A percentile compares a stretch with the other conserved stretches of the same genome.
These are phyloP conservation scores for Podaxis sp. DNA, from an alignment of 768 basidiomycete genomes.

Conservation along the genomic window DNA sequence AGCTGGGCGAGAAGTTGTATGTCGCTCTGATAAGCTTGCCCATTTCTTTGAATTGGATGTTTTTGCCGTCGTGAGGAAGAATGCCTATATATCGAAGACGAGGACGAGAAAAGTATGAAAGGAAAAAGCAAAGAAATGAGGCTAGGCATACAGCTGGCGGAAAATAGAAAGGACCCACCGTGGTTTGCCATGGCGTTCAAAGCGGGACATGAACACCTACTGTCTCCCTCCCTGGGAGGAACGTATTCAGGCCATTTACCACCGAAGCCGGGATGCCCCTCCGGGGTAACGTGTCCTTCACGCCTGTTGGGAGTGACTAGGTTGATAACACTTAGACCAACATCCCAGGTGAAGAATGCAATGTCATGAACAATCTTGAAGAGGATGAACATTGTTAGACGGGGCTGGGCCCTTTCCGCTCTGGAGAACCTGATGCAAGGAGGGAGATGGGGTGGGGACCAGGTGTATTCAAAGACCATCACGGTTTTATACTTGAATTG, in stretches of 20 bases:
- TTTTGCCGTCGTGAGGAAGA: slow-evolving; percentile 61
- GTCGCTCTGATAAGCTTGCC: slow-evolving; percentile 43
- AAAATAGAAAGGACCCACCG: slow-evolving; percentile 38
- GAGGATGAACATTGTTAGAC: slow-evolving; percentile 5
- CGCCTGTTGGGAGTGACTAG: slow-evolving; percentile 46
- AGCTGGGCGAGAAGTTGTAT: slow-evolving; percentile 69
- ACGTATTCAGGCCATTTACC: slow-evolving; percentile 71
- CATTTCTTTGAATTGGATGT: slow-evolving; percentile 61
- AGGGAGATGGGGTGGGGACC: not conserved
- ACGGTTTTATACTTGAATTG: too few relatives aligned
- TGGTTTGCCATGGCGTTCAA: slow-evolving; percentile 84
- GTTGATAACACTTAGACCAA: slow-evolving; percentile 49
- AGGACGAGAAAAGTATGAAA: slow-evolving; percentile 14
- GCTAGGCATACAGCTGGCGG: not conserved
- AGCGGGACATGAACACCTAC: slow-evolving; percentile 71
- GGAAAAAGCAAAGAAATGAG: not conserved
- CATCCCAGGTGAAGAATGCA: slow-evolving; percentile 42
- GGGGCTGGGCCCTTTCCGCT: not conserved
- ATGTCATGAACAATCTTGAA: slow-evolving; percentile 19
- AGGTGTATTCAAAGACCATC: too few relatives aligned
- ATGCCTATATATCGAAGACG: slow-evolving; percentile 42
- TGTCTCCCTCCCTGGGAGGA: slow-evolving; percentile 58
- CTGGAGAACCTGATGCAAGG: not conserved
- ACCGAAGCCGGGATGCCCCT: slow-evolving; percentile 52
- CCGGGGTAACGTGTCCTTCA: slow-evolving; percentile 54